Evolutionary conservation across 768 basidiomycete genomes (phyloP).

Genomic region (Boletellus ananiceps): DNA sequence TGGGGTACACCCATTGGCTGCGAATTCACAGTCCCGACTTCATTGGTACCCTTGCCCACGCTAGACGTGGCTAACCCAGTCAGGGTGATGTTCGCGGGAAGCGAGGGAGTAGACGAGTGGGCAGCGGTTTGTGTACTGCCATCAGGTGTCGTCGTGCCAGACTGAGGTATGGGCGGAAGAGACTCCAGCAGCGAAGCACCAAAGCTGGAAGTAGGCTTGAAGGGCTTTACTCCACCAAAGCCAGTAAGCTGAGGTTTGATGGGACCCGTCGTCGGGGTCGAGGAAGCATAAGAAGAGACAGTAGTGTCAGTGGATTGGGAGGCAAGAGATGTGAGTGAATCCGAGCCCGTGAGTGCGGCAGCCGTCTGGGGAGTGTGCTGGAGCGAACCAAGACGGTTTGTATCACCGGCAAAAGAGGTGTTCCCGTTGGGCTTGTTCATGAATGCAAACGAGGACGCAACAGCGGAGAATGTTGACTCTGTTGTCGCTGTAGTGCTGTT

Average conservation of each 20-base stretch:
- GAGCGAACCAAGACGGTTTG: slow-evolving; percentile 14
- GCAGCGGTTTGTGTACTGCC: slow-evolving; percentile 9
- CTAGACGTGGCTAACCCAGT: slow-evolving; percentile 10
- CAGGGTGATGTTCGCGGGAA: slow-evolving; percentile 16
- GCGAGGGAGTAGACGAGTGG: slow-evolving; percentile 22
- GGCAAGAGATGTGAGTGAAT: slow-evolving; percentile 44
- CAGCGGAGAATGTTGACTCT: slow-evolving; percentile 55
- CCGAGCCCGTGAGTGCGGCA: slow-evolving; percentile 38
- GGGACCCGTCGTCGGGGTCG: slow-evolving; percentile 28
- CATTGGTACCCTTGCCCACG: slow-evolving; percentile 11
- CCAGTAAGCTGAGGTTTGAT: slow-evolving; percentile 47
- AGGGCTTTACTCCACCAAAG: slow-evolving; percentile 64
- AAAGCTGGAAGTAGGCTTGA: slow-evolving; percentile 80
- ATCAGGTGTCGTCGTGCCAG: slow-evolving; percentile 46
- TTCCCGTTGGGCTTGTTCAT: slow-evolving; percentile 31
- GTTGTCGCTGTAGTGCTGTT: slow-evolving; percentile 11
- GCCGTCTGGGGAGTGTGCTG: slow-evolving; percentile 31
- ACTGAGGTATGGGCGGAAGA: slow-evolving; percentile 69
- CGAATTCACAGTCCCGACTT: slow-evolving; percentile 28
- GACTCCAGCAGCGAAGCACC: slow-evolving; percentile 71
- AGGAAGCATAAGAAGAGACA: slow-evolving; percentile 29
- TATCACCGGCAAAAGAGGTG: not conserved
- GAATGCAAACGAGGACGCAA: slow-evolving; percentile 71
- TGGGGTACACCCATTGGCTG: slow-evolving; percentile 31
- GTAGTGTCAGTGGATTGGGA: slow-evolving; percentile 50